Evolutionary conservation across 176 grass and related monocot species (phyloP).

Genomic region (Eleusine indica): DNA sequence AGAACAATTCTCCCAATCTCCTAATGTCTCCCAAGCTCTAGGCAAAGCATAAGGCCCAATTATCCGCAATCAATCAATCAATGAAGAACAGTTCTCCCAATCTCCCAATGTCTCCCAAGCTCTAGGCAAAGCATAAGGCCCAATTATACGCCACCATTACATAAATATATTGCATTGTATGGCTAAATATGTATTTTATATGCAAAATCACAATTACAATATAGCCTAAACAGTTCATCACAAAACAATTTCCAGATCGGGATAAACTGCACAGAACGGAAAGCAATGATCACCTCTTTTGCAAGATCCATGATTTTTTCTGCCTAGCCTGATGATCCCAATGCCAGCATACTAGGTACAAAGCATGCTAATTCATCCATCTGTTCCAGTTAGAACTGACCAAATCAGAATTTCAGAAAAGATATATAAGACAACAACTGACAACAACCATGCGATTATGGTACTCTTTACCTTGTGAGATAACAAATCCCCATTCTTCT

Average conservation of each 20-base stretch:
- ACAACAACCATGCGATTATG: background rate
- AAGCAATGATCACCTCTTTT: slow-evolving; percentile 58
- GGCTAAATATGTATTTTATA: too few relatives aligned
- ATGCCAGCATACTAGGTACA: slow-evolving; percentile 83
- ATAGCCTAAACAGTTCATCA: background rate
- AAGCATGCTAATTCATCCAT: slow-evolving; percentile 98
- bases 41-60: too few relatives aligned
- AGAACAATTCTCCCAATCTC: too few relatives aligned
- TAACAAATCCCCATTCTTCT: slow-evolving; percentile 60
- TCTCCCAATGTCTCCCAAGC: too few relatives aligned
- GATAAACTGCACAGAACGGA: background rate
- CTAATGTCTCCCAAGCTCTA: too few relatives aligned
- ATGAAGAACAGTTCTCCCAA: too few relatives aligned
- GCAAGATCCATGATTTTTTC: slow-evolving; percentile 74
- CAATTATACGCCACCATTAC: too few relatives aligned
- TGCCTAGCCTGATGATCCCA: slow-evolving; percentile 78
- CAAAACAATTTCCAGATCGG: background rate
- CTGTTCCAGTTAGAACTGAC: slow-evolving; percentile 32
- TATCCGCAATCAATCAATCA: too few relatives aligned
- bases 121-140: too few relatives aligned
- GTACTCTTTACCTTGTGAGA: slow-evolving; percentile 54
- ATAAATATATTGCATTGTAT: too few relatives aligned
- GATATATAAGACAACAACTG: background rate
- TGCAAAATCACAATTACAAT: background rate
- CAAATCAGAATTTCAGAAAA: background rate